phyloP scores from a whole-genome alignment of 768 basidiomycete species.

The Lactarius indigo region DNA sequence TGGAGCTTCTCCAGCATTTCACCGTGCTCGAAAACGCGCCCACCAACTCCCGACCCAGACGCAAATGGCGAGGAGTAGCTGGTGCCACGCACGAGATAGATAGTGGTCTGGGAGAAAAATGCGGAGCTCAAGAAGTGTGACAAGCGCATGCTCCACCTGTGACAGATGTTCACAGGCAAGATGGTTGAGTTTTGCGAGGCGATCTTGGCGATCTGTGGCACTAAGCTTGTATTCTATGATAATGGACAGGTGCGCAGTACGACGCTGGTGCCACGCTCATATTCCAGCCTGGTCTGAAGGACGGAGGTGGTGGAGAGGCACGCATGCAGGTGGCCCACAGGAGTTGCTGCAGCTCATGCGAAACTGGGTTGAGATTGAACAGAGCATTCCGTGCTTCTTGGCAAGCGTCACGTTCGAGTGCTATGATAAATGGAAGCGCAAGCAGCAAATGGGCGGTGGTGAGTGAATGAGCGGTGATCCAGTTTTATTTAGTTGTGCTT shows the following conservation, averaged over 20 bases:
- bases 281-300: constrained; percentile 58
- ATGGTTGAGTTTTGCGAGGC: constrained; percentile 89
- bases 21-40: constrained; percentile 43
- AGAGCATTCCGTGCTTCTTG: constrained; percentile 79
- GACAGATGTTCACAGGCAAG: constrained; percentile 85
- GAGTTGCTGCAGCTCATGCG: constrained; percentile 72
- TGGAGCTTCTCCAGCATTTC: constrained; percentile 67
- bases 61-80: constrained; percentile 33
- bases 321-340: constrained; percentile 72
- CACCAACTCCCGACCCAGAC: constrained; percentile 23
- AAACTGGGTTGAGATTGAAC: constrained; percentile 83
- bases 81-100: constrained; percentile 79
- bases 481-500: too few species aligned
- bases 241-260: constrained; percentile 88
- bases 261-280: constrained; percentile 85
- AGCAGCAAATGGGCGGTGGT: too few species aligned
- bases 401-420: too few species aligned
- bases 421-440: too few species aligned
- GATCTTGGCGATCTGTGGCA: constrained; percentile 83
- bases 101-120: constrained; percentile 66
- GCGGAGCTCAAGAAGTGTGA: constrained; percentile 68
- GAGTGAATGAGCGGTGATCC: too few species aligned
- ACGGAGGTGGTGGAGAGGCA: constrained; percentile 31
- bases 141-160: constrained; percentile 72
- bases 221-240: constrained; percentile 87